Conservation (phyloP, 805 yeast species). For the Ogataea zsoltii region DNA sequence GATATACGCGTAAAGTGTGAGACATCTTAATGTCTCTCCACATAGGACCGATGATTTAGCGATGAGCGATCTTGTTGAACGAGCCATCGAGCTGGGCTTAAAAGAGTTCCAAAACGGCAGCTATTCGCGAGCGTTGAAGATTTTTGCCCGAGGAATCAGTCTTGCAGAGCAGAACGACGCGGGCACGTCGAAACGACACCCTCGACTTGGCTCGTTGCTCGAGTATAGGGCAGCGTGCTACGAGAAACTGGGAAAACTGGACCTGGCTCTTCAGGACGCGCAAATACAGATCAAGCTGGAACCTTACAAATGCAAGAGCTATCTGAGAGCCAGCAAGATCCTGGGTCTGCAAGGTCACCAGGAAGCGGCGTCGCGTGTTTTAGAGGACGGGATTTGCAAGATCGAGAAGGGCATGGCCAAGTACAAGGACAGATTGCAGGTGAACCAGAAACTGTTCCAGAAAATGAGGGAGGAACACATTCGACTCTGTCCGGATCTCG, state of each 20-base stretch:
- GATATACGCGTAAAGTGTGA: background rate
- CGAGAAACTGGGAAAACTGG: conserved; percentile 39
- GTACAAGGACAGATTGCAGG: conserved; percentile 25
- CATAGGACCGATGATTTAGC: background rate
- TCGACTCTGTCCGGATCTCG: conserved; percentile 3
- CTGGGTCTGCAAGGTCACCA: conserved; percentile 27
- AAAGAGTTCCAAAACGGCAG: conserved; percentile 19
- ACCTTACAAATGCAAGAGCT: conserved; percentile 51
- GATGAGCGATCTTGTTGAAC: conserved; percentile 5
- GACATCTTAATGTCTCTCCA: background rate
- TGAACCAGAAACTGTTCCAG: conserved; percentile 36
- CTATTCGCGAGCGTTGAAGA: conserved; percentile 24
- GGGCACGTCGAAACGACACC: background rate
- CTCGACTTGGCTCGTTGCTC: conserved; percentile 20
- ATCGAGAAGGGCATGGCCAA: conserved; percentile 36
- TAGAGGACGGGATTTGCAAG: conserved; percentile 40
- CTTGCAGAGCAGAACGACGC: conserved; percentile 10
- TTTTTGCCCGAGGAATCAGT: conserved; percentile 22
- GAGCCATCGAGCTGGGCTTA: conserved; percentile 21
- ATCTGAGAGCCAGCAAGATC: conserved; percentile 45
- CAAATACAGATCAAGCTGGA: conserved; percentile 36
- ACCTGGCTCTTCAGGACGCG: conserved; percentile 41
- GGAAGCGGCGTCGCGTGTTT: conserved; percentile 37
- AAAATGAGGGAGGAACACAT: conserved; percentile 25
- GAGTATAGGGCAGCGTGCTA: conserved; percentile 53